These are phyloP conservation scores for Apiospora kogelbergensis DNA, from an alignment of 2,329 filamentous ascomycete genomes.

Conservation along the genomic window DNA sequence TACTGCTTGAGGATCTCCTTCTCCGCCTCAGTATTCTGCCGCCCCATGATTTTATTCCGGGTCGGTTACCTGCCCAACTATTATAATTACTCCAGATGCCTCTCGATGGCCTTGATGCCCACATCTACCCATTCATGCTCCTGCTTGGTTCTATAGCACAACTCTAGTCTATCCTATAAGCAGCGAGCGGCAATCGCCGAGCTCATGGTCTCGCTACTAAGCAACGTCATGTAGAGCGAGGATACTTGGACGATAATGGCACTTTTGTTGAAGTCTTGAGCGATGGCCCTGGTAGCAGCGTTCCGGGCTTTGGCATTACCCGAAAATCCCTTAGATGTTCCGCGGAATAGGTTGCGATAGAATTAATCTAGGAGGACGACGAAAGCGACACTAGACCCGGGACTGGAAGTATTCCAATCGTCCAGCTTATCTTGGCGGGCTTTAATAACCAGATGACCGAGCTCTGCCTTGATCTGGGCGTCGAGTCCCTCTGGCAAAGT, in stretches of 20 bases:
- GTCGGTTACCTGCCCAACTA: conserved; percentile 50
- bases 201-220: conserved; percentile 39
- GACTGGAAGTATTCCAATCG: neutral
- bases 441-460: conserved; percentile 15
- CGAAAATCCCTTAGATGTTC: conserved; percentile 48
- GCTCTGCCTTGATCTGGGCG: conserved; percentile 9
- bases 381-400: conserved; percentile 44
- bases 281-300: conserved; percentile 47
- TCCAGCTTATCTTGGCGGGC: conserved; percentile 1
- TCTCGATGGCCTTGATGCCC: conserved; percentile 12
- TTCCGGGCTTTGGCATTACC: conserved; percentile 46
- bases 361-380: conserved; percentile 63
- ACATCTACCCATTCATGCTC: conserved; percentile 1
- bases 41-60: conserved; percentile 42
- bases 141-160: conserved; percentile 39
- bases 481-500: no score
- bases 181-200: neutral
- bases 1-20: no score
- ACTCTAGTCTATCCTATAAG: conserved; percentile 44
- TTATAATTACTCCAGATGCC: conserved; percentile 41
- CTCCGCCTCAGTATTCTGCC: conserved; percentile 43
- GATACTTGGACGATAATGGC: conserved; percentile 33
- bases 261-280: conserved; percentile 28
- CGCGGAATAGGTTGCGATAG: conserved; percentile 61
- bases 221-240: conserved; percentile 61